These are phyloP conservation scores for Lagenaria siceraria DNA, from an alignment of 306 rosid genomes.

Conservation along the genomic window DNA sequence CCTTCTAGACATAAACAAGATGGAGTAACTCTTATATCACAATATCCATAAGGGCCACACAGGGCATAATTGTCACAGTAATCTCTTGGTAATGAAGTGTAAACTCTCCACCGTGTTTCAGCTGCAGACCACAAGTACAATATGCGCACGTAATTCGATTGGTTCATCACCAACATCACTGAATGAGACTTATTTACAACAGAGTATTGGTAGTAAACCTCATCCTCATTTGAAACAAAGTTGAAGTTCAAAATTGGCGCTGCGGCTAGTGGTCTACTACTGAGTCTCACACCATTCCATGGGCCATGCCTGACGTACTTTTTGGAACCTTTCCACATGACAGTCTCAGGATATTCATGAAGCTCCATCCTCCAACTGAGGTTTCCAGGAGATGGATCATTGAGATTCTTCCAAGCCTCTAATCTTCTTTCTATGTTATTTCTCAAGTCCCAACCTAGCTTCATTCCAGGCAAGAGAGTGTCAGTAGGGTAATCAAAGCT, in stretches of 20 bases:
- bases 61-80: constrained; percentile 20
- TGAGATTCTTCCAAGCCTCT: constrained; percentile 31
- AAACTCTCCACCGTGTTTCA: constrained; percentile 15
- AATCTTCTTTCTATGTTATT: constrained; percentile 19
- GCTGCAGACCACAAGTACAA: constrained; percentile 12
- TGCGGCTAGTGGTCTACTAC: constrained; percentile 9
- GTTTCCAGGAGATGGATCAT: constrained; percentile 39
- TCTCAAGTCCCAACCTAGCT: constrained; percentile 34
- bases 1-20: constrained; percentile 34
- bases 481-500: constrained; percentile 34
- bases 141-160: background rate
- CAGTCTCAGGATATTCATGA: constrained; percentile 16
- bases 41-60: constrained; percentile 30
- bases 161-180: constrained; percentile 18
- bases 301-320: constrained; percentile 26
- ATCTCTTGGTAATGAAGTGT: constrained; percentile 15
- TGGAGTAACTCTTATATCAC: constrained; percentile 10
- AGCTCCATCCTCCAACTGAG: constrained; percentile 5
- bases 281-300: constrained; percentile 24
- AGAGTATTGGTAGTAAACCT: constrained; percentile 8
- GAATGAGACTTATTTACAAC: background rate
- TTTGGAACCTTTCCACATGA: constrained; percentile 12
- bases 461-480: constrained; percentile 31
- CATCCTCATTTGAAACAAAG: constrained; percentile 14
- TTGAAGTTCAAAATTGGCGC: background rate